Conservation (phyloP, 78 protist genomes). For the Tieghemostelium lacteum region DNA sequence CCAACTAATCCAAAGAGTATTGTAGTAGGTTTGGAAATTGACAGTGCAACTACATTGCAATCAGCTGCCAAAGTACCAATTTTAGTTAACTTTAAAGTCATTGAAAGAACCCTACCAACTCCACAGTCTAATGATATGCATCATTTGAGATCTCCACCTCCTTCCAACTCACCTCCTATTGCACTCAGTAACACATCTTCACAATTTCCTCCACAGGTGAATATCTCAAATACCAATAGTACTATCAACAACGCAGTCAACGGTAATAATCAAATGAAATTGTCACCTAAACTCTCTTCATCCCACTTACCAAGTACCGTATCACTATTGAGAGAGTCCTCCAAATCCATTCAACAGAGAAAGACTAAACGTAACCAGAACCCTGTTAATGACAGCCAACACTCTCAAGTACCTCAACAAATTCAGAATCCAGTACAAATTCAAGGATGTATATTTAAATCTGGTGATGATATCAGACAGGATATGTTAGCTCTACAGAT, state of each 20-base stretch:
- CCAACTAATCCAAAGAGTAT: slow-evolving; percentile 86
- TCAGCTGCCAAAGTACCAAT: slow-evolving; percentile 88
- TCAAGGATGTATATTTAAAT: slow-evolving; percentile 82
- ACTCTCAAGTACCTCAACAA: not conserved
- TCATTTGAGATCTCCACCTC: slow-evolving; percentile 59
- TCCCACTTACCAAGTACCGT: not conserved
- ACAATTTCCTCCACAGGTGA: not conserved
- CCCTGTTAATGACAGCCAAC: not conserved
- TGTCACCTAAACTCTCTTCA: not conserved
- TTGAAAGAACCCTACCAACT: slow-evolving; percentile 22
- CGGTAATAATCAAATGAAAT: too few species aligned
- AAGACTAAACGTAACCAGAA: not conserved
- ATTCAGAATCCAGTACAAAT: slow-evolving; percentile 2
- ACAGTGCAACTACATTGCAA: slow-evolving; percentile 73
- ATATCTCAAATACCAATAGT: not conserved
- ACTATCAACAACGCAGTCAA: not conserved
- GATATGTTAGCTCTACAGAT: slow-evolving; percentile 95
- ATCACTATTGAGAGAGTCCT: not conserved
- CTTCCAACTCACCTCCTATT: slow-evolving; percentile 45
- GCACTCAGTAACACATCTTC: not conserved
- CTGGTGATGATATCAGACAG: slow-evolving; percentile 97
- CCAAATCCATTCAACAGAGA: not conserved
- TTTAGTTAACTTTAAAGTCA: slow-evolving; percentile 65
- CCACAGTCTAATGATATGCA: not conserved
- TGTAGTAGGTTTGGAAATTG: slow-evolving; percentile 72